phyloP scores from a whole-genome alignment of 2,329 filamentous ascomycete genomes.

The Helotiales sp. region DNA sequence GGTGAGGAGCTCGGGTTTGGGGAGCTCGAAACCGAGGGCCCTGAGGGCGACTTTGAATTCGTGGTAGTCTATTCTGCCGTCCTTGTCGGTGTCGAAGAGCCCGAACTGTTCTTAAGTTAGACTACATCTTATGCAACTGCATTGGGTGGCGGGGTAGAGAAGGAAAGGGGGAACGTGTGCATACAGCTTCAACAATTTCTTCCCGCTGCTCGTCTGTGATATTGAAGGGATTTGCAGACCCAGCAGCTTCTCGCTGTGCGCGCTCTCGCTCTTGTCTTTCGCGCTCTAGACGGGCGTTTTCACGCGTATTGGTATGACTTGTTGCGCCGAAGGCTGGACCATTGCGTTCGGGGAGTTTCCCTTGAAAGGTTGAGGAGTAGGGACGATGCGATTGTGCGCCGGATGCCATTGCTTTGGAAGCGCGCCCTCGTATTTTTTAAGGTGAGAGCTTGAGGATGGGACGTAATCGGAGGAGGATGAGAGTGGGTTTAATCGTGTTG shows the following conservation, averaged over 20 bases:
- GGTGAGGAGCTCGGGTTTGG: constrained; percentile 80
- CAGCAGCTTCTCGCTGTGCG: constrained; percentile 22
- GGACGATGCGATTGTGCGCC: constrained; percentile 46
- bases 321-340: constrained; percentile 38
- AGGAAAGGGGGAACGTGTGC: constrained; percentile 41
- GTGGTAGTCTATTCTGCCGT: constrained; percentile 93
- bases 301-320: constrained; percentile 33
- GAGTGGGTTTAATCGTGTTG: neutral
- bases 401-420: constrained; percentile 40
- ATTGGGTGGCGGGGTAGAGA: neutral
- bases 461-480: neutral
- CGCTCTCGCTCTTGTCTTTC: constrained; percentile 37
- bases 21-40: constrained; percentile 88
- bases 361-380: constrained; percentile 42
- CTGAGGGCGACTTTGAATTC: constrained; percentile 97
- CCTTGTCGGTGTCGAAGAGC: constrained; percentile 95
- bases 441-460: neutral
- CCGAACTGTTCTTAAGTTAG: constrained; percentile 62
- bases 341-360: constrained; percentile 51
- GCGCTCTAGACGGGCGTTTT: constrained; percentile 42
- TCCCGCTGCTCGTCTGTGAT: constrained; percentile 87
- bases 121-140: constrained; percentile 2
- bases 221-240: constrained; percentile 34
- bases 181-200: constrained; percentile 90
- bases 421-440: neutral